phyloP scores from a whole-genome alignment of 2,329 filamentous ascomycete genomes.

The Nannizziopsis barbatae region DNA sequence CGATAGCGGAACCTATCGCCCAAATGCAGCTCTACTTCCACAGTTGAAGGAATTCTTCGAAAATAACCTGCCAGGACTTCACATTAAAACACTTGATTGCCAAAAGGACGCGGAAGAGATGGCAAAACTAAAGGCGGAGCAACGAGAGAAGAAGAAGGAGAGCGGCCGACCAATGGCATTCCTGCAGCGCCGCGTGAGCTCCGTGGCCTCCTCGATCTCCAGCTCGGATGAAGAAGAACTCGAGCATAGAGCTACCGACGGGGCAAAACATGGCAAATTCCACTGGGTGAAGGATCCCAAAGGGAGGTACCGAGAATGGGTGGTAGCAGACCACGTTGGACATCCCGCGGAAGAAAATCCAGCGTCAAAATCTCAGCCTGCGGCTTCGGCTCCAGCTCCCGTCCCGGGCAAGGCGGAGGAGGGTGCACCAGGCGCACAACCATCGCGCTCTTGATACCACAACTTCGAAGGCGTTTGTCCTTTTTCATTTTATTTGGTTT shows the following conservation, averaged over 20 bases:
- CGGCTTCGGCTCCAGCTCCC: neutral
- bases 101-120: constrained; percentile 60
- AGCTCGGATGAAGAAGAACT: constrained; percentile 50
- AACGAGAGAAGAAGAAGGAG: constrained; percentile 61
- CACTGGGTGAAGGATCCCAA: constrained; percentile 12
- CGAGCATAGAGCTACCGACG: constrained; percentile 15
- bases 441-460: neutral
- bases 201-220: constrained; percentile 35
- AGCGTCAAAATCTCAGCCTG: neutral
- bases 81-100: constrained; percentile 64
- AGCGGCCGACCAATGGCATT: constrained; percentile 44
- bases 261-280: constrained; percentile 1
- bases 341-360: neutral
- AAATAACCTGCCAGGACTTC: constrained; percentile 63
- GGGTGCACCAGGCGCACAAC: neutral
- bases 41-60: constrained; percentile 59
- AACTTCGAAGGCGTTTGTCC: too few relatives aligned
- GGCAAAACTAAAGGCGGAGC: constrained; percentile 61
- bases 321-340: constrained; percentile 6
- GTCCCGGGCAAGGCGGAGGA: neutral
- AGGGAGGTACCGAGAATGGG: constrained; percentile 12
- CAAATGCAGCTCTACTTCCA: constrained; percentile 65
- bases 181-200: constrained; percentile 38
- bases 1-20: constrained; percentile 85
- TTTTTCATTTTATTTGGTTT: too few relatives aligned